Evolutionary conservation across 805 yeast genomes (phyloP).

Genomic region (Saccharomycopsis schoenii): DNA sequence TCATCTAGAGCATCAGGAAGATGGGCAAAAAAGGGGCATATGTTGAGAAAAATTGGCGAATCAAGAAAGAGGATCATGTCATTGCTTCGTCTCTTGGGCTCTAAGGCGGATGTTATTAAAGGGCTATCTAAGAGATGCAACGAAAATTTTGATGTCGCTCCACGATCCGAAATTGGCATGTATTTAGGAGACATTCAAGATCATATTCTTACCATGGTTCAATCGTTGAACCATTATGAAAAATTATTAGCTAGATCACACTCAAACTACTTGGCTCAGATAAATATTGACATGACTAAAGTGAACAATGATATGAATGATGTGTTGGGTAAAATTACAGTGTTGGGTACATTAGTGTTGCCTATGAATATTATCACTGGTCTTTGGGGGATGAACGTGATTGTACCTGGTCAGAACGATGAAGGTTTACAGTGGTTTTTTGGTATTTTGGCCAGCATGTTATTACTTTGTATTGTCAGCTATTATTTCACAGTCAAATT

Average conservation of each 20-base stretch:
- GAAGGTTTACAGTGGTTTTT: constrained; percentile 61
- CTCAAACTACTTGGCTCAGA: constrained; percentile 91
- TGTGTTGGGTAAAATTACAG: constrained; percentile 85
- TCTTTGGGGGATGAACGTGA: constrained; percentile 96
- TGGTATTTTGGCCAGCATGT: constrained; percentile 38
- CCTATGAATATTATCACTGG: constrained; percentile 96
- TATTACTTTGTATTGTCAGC: constrained; percentile 35
- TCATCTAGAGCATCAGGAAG: constrained; percentile 41
- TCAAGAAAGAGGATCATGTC: constrained; percentile 93
- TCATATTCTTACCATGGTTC: constrained; percentile 96
- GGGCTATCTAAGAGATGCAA: constrained; percentile 89
- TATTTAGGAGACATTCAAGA: constrained; percentile 96
- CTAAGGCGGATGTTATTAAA: constrained; percentile 95
- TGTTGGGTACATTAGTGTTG: constrained; percentile 86
- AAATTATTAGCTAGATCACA: constrained; percentile 91
- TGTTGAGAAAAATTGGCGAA: constrained; percentile 91
- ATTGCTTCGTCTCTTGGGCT: constrained; percentile 69
- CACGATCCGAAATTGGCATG: constrained; percentile 82
- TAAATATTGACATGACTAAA: constrained; percentile 94
- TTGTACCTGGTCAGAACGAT: constrained; percentile 84
- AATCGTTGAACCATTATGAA: constrained; percentile 87
- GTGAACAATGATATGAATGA: constrained; percentile 97
- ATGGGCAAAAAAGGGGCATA: constrained; percentile 90
- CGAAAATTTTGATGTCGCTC: constrained; percentile 73
- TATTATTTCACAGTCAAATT: constrained; percentile 24